Evolutionary conservation across 306 rosid species (phyloP).

Genomic region (Fagus sylvatica): DNA sequence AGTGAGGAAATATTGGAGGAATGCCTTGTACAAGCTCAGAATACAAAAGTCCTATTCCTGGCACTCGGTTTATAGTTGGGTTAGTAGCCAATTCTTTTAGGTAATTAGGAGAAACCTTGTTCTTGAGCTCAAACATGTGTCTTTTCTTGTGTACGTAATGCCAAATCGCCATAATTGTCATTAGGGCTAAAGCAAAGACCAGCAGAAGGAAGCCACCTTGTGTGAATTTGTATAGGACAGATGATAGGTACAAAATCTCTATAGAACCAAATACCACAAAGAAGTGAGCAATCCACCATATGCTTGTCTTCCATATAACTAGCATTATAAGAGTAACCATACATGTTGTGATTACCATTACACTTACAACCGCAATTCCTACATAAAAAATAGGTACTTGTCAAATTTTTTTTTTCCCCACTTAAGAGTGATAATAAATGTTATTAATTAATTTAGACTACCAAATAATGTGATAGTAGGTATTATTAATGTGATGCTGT

Average conservation of each 20-base stretch:
- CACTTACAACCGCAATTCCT: constrained; percentile 78
- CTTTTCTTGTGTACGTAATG: constrained; percentile 70
- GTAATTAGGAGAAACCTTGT: constrained; percentile 63
- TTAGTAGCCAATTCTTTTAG: constrained; percentile 38
- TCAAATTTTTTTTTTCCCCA: neutral
- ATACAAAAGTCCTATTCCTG: constrained; percentile 70
- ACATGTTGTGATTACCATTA: constrained; percentile 62
- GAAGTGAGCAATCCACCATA: constrained; percentile 55
- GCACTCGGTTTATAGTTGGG: constrained; percentile 50
- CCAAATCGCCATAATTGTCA: constrained; percentile 63
- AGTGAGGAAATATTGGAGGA: constrained; percentile 82
- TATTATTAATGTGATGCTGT: no score
- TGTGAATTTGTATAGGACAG: constrained; percentile 60
- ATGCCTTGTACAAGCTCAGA: constrained; percentile 83
- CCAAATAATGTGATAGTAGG: no score
- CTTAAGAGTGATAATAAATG: no score
- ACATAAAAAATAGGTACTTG: neutral
- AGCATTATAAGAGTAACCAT: constrained; percentile 66
- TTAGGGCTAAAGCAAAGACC: constrained; percentile 40
- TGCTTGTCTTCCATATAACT: constrained; percentile 69
- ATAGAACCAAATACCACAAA: constrained; percentile 31
- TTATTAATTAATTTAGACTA: no score
- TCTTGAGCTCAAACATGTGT: constrained; percentile 60
- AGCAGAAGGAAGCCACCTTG: constrained; percentile 78
- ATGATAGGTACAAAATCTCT: constrained; percentile 46